Percentiles rank a stretch among this genome's conserved stretches.
Evolutionary conservation across 352 stramenopile species (phyloP).

Genomic region (Globisporangium middletonii): DNA sequence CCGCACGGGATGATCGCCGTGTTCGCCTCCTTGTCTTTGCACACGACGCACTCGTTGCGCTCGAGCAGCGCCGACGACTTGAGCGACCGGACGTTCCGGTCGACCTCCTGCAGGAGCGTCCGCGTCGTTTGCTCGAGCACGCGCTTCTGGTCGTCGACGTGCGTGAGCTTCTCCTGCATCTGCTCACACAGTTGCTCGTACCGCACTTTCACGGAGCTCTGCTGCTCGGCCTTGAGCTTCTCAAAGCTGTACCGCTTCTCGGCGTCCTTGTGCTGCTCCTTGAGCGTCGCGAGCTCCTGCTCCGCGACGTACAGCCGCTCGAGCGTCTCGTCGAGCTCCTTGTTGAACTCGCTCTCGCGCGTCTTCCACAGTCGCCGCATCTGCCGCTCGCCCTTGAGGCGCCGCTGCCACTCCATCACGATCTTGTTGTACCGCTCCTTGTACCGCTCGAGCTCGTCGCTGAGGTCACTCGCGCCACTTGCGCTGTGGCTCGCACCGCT

Average conservation of each 20-base stretch:
- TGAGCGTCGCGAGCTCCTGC: constrained; percentile 29
- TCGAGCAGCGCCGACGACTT: constrained; percentile 60
- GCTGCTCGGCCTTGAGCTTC: constrained; percentile 62
- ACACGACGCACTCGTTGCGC: constrained; percentile 73
- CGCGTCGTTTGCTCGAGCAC: constrained; percentile 76
- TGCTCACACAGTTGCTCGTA: constrained; percentile 76
- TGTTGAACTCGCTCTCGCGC: constrained; percentile 66
- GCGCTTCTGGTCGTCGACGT: constrained; percentile 65
- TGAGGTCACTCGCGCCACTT: constrained; percentile 17
- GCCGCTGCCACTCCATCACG: constrained; percentile 70
- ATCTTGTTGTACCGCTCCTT: constrained; percentile 81
- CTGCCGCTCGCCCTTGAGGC: constrained; percentile 70
- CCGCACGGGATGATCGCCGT: constrained; percentile 75
- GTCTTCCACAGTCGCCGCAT: constrained; percentile 77
- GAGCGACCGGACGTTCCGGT: constrained; percentile 63
- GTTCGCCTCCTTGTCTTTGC: constrained; percentile 65
- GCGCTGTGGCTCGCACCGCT: not conserved
- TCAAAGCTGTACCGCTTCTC: constrained; percentile 73
- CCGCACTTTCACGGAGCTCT: constrained; percentile 63
- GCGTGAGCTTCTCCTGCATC: constrained; percentile 61
- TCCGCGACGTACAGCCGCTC: constrained; percentile 46
- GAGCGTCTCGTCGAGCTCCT: constrained; percentile 55
- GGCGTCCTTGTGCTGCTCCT: constrained; percentile 45
- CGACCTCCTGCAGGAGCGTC: constrained; percentile 60
- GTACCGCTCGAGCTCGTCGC: constrained; percentile 62